Base-by-base conservation (phyloP, 768 basidiomycete genomes). In the Xerocomellus intermedius region DNA sequence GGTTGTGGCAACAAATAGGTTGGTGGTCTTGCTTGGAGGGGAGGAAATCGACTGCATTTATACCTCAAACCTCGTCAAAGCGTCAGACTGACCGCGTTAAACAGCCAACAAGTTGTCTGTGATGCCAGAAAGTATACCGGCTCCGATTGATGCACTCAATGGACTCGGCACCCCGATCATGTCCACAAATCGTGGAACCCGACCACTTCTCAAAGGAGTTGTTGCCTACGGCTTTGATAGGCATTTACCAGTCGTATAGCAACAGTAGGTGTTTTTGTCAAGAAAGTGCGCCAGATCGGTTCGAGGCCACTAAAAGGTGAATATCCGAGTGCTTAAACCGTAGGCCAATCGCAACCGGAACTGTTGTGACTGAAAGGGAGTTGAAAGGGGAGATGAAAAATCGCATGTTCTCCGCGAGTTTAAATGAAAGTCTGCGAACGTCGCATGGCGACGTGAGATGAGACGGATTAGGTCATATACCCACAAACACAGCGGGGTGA, bases 21-120 rank as follows among this genome's bases (percentile, higher is more conserved):
- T 26, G 33, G 44, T 51, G 22, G 32, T 42, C 44, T 22, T 56
- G 32, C 36, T 39, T 21, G 52, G 45, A 48, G 33, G 16, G 26
- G 42, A 42, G 36, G 28, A 9, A 26, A 35, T 42, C 17, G 42
- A 48, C 53, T 51, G 42, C 41, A 55, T 68, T 63, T 68, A 68
- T 67, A 62, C 50, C 50, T 10, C 42, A 9, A 24, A 43, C 37
- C 17, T n/a, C 22, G 54, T 60, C 65, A 68, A 60, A 61, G 61
- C 61, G 61, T 52, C 13, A 12, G 48, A 32, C 36, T 42, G 21
- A 24, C 43, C 32, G 16, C 28, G 42, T 46, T 30, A 16, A 46
- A 37, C 45, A n/a, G 46, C 13, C 54, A 47, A 56, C 52, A 48
- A 49, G 33, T 28, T 26, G 36, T 30, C 8, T 39, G 51, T 28